Base-by-base conservation (phyloP, 176 grass and related monocot genomes). In the Canna indica region DNA sequence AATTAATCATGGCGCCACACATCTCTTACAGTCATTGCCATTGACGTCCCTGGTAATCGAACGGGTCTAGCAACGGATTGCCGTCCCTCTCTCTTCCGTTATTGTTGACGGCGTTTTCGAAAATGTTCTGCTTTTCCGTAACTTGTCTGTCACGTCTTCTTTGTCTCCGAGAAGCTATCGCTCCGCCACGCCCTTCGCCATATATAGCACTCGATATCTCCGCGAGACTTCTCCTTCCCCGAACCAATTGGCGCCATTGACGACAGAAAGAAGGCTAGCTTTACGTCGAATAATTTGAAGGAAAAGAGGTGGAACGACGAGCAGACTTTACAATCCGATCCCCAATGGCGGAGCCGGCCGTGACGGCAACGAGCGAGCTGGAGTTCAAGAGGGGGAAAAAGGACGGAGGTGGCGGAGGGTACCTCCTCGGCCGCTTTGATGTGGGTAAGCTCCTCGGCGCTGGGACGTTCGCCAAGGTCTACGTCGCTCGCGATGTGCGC, bases 391-490 rank as follows among this genome's bases (percentile, higher is more conserved):
- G 27, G 52, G 47, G 2, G 0, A 58, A 29, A 27, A 47, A 30
- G 30, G 48, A 42, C 16, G 52, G 10, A 7, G 39, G 68, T 24
- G 24, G 12, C 68, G 27, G 24, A 28, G 80, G 87, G 38, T 79
- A 85, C 38, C 85, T 96, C 31, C 83, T 96, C 24, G 88, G 91
- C 13, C 78, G 85, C 39, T 96, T 91, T 76, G 91, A 96, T 70
- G 77, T 96, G 0, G 88, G 91, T 11, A 85, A 85, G 29, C 42
- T 96, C 20, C 91, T 96, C 1, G 91, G 88, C 33, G 88, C 84
- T 32, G 85, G 85, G 38, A 91, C 88, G 73, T 96, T 96, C 78
- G 92, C 92, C 16, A 96, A 99, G 84, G 94, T 99, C 27, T 99
- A 93, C 82, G 77, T 87, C 78, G 94, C 94, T 1, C 82, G 90